A percentile compares a stretch with the other conserved stretches of the same genome.
Conservation (phyloP, 805 yeast species). For the Danielia reshetovae region DNA sequence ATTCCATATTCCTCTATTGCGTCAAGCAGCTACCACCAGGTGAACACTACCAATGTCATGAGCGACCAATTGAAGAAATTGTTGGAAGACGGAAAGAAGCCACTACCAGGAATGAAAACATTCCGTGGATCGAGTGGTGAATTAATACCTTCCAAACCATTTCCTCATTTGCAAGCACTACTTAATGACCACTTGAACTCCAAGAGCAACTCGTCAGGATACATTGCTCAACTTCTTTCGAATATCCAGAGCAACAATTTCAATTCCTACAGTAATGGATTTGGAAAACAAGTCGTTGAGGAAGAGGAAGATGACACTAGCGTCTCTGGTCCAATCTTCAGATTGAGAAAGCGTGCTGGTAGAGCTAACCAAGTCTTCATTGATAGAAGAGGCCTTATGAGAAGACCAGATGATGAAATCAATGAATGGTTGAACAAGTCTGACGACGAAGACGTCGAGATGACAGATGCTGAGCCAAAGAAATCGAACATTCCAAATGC, state of each 20-base stretch:
- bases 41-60: constrained; percentile 55
- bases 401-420: constrained; percentile 30
- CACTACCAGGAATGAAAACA: constrained; percentile 41
- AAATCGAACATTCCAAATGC: constrained; percentile 26
- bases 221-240: constrained; percentile 36
- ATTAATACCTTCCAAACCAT: constrained; percentile 42
- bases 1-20: constrained; percentile 77
- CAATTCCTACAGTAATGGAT: constrained; percentile 38
- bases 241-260: constrained; percentile 38
- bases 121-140: constrained; percentile 52
- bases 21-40: constrained; percentile 62
- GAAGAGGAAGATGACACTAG: constrained; percentile 23
- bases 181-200: constrained; percentile 25
- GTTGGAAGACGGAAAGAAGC: constrained; percentile 42
- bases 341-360: constrained; percentile 72
- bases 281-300: constrained; percentile 19
- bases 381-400: constrained; percentile 63
- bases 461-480: constrained; percentile 6
- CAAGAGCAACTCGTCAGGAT: constrained; percentile 23
- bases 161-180: constrained; percentile 45
- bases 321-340: constrained; percentile 49
- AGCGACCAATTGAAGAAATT: constrained; percentile 37
- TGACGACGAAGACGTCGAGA: constrained; percentile 11
- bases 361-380: constrained; percentile 66
- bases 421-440: constrained; percentile 41